Conservation (phyloP, 805 yeast species). For the Metschnikowia amazonensis region DNA sequence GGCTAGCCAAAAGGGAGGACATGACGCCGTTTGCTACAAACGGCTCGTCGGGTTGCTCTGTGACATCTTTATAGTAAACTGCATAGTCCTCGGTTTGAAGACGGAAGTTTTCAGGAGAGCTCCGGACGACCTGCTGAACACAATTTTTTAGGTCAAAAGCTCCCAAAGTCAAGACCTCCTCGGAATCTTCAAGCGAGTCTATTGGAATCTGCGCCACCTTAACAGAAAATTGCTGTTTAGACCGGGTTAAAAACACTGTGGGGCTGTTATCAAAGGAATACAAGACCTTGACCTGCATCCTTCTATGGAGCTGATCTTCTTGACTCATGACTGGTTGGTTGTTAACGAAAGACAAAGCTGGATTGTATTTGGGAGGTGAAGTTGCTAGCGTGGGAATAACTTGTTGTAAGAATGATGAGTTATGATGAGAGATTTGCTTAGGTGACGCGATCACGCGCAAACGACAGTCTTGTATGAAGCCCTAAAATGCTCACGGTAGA, state of each 20-base stretch:
- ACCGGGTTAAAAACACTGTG: slow-evolving; percentile 42
- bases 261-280: slow-evolving; percentile 42
- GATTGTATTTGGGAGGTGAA: neutral
- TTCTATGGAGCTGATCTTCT: slow-evolving; percentile 27
- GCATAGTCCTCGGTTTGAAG: slow-evolving; percentile 40
- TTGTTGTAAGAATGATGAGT: neutral
- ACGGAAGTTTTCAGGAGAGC: slow-evolving; percentile 42
- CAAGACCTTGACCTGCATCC: slow-evolving; percentile 45
- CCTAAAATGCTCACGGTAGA: neutral
- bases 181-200: slow-evolving; percentile 18
- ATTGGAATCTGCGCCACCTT: slow-evolving; percentile 37
- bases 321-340: slow-evolving; percentile 15
- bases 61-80: slow-evolving; percentile 44
- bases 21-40: slow-evolving; percentile 42
- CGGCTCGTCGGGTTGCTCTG: slow-evolving; percentile 48
- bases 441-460: slow-evolving; percentile 4
- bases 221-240: slow-evolving; percentile 31
- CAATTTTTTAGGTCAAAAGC: slow-evolving; percentile 41
- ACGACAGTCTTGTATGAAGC: slow-evolving; percentile 1
- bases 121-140: slow-evolving; percentile 33
- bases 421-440: neutral
- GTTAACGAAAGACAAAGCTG: neutral
- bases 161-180: slow-evolving; percentile 35
- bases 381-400: neutral
- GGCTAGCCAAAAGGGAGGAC: slow-evolving; percentile 26